phyloP scores from a whole-genome alignment of 163 green algal species.

The Chlamydomonas reinhardtii region DNA sequence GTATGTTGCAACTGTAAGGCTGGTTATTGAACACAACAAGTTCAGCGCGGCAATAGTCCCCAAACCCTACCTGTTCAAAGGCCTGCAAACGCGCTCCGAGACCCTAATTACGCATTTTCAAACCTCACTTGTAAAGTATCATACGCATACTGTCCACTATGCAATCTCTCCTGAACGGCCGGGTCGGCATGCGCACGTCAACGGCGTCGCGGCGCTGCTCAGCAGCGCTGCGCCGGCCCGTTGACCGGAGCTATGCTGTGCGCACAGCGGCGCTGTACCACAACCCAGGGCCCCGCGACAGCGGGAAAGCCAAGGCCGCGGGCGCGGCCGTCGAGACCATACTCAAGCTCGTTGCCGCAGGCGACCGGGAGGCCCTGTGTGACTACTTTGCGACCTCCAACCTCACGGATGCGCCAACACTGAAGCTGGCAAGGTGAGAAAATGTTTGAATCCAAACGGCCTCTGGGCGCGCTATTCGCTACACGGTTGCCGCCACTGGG shows the following conservation, averaged over 20 bases:
- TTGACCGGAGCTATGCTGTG: background rate
- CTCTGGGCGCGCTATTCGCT: background rate
- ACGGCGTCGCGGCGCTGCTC: no score
- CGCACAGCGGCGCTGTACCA: background rate
- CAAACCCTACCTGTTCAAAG: no score
- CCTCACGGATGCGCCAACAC: constrained; percentile 9
- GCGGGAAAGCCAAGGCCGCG: background rate
- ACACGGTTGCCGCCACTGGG: background rate
- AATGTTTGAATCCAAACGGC: background rate
- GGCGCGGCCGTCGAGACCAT: background rate
- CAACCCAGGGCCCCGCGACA: background rate
- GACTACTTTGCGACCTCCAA: constrained; percentile 23
- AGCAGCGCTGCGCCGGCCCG: no score
- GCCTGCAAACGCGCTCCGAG: background rate
- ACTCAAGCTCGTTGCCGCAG: background rate
- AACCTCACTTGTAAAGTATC: background rate
- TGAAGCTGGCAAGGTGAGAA: constrained; percentile 3
- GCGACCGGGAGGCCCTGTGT: background rate
- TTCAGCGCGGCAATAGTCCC: no score
- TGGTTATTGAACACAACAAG: no score
- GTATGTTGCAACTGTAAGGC: no score
- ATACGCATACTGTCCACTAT: background rate
- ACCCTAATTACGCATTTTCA: background rate
- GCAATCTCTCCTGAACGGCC: background rate
- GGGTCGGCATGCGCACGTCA: background rate